Conservation (phyloP, 441 rosid species). For the Pelargonium myrrhifolium region DNA sequence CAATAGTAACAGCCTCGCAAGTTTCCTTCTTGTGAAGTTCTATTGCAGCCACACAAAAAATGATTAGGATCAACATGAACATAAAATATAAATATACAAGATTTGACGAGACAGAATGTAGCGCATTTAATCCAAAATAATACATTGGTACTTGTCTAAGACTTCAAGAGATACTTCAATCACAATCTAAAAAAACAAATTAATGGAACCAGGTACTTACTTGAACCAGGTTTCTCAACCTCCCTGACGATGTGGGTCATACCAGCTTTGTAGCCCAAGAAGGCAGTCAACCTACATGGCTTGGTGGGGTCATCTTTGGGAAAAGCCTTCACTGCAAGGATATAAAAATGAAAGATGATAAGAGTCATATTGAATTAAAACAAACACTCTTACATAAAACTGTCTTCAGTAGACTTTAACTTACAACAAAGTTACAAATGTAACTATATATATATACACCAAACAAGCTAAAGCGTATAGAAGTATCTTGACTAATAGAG, state of each 20-base stretch:
- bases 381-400: neutral
- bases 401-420: too few relatives aligned
- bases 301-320: conserved; percentile 75
- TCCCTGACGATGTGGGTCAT: conserved; percentile 94
- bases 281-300: conserved; percentile 78
- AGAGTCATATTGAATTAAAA: neutral
- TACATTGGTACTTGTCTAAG: too few relatives aligned
- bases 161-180: too few relatives aligned
- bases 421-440: neutral
- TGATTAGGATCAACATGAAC: neutral
- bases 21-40: conserved; percentile 97
- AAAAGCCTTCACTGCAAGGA: conserved; percentile 72
- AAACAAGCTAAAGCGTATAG: too few relatives aligned
- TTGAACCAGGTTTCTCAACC: conserved; percentile 92
- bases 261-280: conserved; percentile 91
- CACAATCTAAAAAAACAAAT: too few relatives aligned
- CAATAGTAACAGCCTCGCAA: conserved; percentile 74
- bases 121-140: too few relatives aligned
- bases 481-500: neutral
- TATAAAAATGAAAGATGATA: conserved; percentile 3
- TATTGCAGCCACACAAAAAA: conserved; percentile 6
- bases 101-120: too few relatives aligned
- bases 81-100: too few relatives aligned
- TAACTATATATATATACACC: neutral
- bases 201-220: conserved; percentile 30